Evolutionary conservation across 2,329 filamentous ascomycete species (phyloP).

Genomic region (Drechslera avenae): DNA sequence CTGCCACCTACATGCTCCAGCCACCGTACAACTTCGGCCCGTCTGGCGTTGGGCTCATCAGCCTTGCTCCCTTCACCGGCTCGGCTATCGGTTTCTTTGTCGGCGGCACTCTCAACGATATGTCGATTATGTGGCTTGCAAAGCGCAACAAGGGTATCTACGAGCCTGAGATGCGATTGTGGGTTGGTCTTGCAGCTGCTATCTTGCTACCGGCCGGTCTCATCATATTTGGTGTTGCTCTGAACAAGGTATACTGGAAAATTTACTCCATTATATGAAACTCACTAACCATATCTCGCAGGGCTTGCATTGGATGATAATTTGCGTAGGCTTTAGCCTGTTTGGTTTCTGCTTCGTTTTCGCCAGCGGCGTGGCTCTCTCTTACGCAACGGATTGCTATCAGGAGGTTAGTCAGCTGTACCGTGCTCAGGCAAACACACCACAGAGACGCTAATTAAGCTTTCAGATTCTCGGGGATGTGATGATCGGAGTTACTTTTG

Average conservation of each 20-base stretch:
- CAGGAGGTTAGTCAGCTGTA: constrained; percentile 10
- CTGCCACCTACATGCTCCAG: constrained; percentile 45
- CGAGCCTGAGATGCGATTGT: constrained; percentile 55
- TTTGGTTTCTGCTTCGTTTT: constrained; percentile 47
- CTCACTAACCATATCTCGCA: constrained; percentile 15
- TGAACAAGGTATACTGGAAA: constrained; percentile 24
- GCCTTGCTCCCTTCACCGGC: constrained; percentile 50
- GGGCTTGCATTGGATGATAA: constrained; percentile 28
- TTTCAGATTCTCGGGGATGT: constrained; percentile 53
- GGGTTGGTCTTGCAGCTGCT: constrained; percentile 44
- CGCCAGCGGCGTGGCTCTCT: constrained; percentile 44
- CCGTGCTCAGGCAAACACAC: neutral
- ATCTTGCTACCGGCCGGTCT: constrained; percentile 42
- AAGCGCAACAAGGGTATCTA: constrained; percentile 49
- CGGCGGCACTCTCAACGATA: constrained; percentile 28
- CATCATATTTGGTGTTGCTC: constrained; percentile 49
- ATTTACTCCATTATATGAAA: neutral
- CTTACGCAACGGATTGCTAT: constrained; percentile 49
- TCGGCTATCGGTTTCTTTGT: constrained; percentile 35
- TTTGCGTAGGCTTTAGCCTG: constrained; percentile 48
- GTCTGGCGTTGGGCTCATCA: constrained; percentile 48
- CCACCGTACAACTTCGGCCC: constrained; percentile 52
- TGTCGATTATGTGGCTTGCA: constrained; percentile 41
- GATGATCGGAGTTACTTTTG: constrained; percentile 53
- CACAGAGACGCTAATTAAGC: neutral